A percentile compares a stretch with the other conserved stretches of the same genome.
Evolutionary conservation across 1,284 basidiomycete genomes (phyloP).

Genomic region (Tranzscheliella williamsii): DNA sequence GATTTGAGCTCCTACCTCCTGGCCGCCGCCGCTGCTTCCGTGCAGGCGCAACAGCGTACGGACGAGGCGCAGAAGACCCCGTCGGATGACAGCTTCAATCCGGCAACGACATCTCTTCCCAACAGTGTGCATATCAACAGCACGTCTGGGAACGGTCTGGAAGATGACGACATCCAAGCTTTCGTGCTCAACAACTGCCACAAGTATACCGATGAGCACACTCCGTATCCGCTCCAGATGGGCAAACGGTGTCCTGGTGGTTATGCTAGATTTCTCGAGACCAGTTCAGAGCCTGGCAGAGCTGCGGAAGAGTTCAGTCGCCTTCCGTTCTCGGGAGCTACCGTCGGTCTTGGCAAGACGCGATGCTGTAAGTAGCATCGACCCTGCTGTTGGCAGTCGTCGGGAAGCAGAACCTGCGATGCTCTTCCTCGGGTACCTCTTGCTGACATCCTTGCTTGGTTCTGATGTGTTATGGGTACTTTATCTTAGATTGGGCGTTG

Average conservation of each 20-base stretch:
- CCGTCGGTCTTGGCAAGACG: constrained; percentile 29
- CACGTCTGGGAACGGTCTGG: constrained; percentile 16
- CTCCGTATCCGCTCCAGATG: constrained; percentile 23
- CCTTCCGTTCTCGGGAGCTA: constrained; percentile 8
- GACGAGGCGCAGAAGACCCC: constrained; percentile 2
- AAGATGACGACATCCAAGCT: constrained; percentile 10
- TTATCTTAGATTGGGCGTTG: constrained; percentile 43
- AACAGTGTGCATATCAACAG: constrained; percentile 13
- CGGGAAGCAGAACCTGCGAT: too few species aligned
- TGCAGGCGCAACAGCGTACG: constrained; percentile 32
- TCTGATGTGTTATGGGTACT: too few species aligned
- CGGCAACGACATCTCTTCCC: constrained; percentile 2
- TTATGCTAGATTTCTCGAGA: constrained; percentile 1
- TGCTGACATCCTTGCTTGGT: not conserved
- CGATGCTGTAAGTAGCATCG: constrained; percentile 14
- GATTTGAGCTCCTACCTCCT: constrained; percentile 39
- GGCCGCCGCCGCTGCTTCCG: constrained; percentile 38
- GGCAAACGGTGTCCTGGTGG: constrained; percentile 20
- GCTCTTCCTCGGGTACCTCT: not conserved
- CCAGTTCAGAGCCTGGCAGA: not conserved
- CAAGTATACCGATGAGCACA: constrained; percentile 14
- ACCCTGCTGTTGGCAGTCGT: too few species aligned
- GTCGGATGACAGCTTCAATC: constrained; percentile 8
- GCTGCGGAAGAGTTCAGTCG: not conserved
- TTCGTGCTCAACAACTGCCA: constrained; percentile 11